These are phyloP conservation scores for Solanum ossicruentum DNA, from an alignment of 257 asterid genomes.

Conservation along the genomic window DNA sequence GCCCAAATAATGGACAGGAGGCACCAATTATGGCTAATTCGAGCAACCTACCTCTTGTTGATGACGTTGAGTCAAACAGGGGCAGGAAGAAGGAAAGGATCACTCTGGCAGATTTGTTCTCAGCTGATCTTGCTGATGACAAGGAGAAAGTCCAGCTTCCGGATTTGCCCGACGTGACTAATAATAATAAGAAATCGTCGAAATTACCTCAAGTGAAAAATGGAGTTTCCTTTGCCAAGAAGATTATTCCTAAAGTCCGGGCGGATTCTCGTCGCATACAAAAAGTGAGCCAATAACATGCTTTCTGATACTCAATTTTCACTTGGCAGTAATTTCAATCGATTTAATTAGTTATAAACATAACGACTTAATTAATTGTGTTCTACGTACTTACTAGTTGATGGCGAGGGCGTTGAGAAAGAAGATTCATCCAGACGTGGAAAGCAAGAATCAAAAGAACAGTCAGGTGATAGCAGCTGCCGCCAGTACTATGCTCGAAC, in stretches of 20 bases:
- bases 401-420: conserved; percentile 50
- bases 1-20: background rate
- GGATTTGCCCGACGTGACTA: background rate
- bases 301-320: background rate
- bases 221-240: conserved; percentile 14
- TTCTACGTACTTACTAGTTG: conserved; percentile 13
- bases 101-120: conserved; percentile 62
- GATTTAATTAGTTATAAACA: background rate
- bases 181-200: background rate
- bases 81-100: conserved; percentile 23
- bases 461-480: background rate
- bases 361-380: background rate
- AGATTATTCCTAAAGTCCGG: conserved; percentile 8
- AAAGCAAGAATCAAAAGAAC: conserved; percentile 2
- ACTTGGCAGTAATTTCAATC: background rate
- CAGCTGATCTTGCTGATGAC: conserved; percentile 17
- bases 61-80: background rate
- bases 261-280: conserved; percentile 38
- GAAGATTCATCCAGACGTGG: conserved; percentile 57
- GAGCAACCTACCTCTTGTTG: too few species aligned
- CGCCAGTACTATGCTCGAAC: background rate
- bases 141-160: background rate
- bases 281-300: conserved; percentile 17
- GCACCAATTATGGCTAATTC: background rate
- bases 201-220: background rate